Evolutionary conservation across 148 eudicot genomes (phyloP).

Genomic region (Euryodendron excelsum): DNA sequence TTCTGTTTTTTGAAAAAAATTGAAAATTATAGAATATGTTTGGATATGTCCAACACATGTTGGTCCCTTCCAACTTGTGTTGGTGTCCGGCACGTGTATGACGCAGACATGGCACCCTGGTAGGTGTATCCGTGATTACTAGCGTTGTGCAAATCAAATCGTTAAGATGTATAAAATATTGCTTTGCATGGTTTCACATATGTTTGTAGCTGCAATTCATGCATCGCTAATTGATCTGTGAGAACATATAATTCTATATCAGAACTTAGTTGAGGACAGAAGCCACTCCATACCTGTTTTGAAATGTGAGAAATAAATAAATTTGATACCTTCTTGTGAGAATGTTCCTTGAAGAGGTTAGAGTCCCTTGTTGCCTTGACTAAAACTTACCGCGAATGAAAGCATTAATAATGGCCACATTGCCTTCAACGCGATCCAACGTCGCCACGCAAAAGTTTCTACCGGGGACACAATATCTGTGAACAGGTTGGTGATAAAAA

Average conservation of each 20-base stretch:
- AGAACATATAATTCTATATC: neutral
- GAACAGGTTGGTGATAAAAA: constrained; percentile 45
- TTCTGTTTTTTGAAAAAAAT: no score
- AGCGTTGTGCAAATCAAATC: neutral
- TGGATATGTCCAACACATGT: neutral
- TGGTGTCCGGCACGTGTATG: neutral
- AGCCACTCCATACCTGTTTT: neutral
- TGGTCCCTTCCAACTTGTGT: neutral
- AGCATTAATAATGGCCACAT: constrained; percentile 51
- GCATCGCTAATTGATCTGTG: neutral
- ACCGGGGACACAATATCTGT: constrained; percentile 54
- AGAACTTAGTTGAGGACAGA: neutral
- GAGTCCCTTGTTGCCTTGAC: constrained; percentile 37
- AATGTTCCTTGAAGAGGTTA: constrained; percentile 10
- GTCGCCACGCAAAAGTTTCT: constrained; percentile 65
- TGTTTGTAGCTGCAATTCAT: neutral
- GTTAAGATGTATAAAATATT: neutral
- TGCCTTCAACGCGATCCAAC: constrained; percentile 72
- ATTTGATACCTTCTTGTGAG: neutral
- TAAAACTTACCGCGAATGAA: constrained; percentile 46
- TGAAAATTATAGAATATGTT: neutral
- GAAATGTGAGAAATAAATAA: neutral
- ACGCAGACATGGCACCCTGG: neutral
- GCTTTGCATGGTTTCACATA: neutral
- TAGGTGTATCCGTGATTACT: neutral